Percentiles rank a stretch among this genome's conserved stretches.
Conservation (phyloP, 106 monocot species). For the Vanilla planifolia region DNA sequence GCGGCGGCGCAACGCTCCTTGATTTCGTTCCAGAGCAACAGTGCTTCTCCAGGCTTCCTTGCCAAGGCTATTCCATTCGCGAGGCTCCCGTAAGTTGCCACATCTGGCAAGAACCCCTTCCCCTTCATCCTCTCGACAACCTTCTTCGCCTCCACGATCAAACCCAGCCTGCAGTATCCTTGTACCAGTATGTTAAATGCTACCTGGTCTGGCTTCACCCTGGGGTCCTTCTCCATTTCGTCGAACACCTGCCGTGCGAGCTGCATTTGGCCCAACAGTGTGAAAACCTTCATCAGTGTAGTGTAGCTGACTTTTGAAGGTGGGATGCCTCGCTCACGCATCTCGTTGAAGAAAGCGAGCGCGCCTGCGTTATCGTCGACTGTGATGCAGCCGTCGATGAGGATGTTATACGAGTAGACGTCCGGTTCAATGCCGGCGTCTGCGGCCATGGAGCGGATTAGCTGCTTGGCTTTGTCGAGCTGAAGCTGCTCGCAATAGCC, state of each 20-base stretch:
- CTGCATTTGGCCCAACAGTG: constrained; percentile 65
- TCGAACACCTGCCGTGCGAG: constrained; percentile 87
- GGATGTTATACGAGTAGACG: constrained; percentile 73
- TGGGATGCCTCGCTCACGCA: constrained; percentile 73
- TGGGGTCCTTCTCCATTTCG: constrained; percentile 69
- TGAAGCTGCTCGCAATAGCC: constrained; percentile 84
- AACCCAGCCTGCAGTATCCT: constrained; percentile 73
- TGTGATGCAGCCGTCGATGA: constrained; percentile 83
- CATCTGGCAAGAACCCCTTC: constrained; percentile 61
- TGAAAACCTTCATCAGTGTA: constrained; percentile 93
- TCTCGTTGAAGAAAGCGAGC: constrained; percentile 80
- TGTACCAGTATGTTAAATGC: constrained; percentile 93
- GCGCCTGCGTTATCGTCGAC: constrained; percentile 74
- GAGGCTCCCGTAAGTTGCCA: constrained; percentile 78
- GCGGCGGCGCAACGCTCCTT: constrained; percentile 47
- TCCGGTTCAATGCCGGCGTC: constrained; percentile 47
- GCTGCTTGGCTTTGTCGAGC: constrained; percentile 61
- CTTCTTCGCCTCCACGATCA: constrained; percentile 62
- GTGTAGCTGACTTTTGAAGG: constrained; percentile 90
- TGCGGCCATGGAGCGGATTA: constrained; percentile 44
- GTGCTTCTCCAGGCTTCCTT: constrained; percentile 76
- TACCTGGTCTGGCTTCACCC: constrained; percentile 61
- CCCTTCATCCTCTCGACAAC: constrained; percentile 72
- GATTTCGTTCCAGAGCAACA: constrained; percentile 87
- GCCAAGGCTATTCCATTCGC: constrained; percentile 80